Percentiles rank a stretch among this genome's conserved stretches.
These are phyloP conservation scores for Artemisia tridentata DNA, from an alignment of 129 eudicot species.

Conservation along the genomic window DNA sequence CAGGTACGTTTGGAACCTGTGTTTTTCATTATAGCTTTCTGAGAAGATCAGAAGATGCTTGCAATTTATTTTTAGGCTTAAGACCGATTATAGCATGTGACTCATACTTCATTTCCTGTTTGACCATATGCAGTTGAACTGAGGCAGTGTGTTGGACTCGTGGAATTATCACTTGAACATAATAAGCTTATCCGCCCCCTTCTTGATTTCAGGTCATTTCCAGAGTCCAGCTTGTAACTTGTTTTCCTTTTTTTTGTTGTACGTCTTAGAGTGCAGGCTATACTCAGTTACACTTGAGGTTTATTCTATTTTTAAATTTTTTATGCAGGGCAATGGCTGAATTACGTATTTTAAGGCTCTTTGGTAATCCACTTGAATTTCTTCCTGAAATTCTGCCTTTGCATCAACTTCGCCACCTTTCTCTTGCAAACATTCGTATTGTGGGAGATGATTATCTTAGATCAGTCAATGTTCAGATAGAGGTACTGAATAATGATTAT, in stretches of 20 bases:
- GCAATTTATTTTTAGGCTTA: neutral
- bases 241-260: neutral
- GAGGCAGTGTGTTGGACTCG: constrained; percentile 85
- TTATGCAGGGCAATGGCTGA: constrained; percentile 87
- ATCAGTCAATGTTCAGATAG: constrained; percentile 94
- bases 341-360: constrained; percentile 81
- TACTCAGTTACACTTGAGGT: constrained; percentile 5
- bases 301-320: constrained; percentile 16
- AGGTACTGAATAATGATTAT: constrained; percentile 44
- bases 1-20: constrained; percentile 49
- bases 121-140: constrained; percentile 65
- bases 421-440: constrained; percentile 96
- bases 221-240: constrained; percentile 1
- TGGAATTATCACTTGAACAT: constrained; percentile 96
- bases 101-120: constrained; percentile 17
- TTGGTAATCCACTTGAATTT: constrained; percentile 97
- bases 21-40: constrained; percentile 4
- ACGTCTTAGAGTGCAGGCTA: constrained; percentile 1
- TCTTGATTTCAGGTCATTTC: constrained; percentile 87
- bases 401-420: constrained; percentile 87
- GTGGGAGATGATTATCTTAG: constrained; percentile 88
- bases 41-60: neutral
- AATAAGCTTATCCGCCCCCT: constrained; percentile 97
- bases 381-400: constrained; percentile 95
- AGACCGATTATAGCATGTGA: constrained; percentile 3